Conservation (phyloP, 495 filamentous ascomycete genomes). For the Clavariopsis aquatica region DNA sequence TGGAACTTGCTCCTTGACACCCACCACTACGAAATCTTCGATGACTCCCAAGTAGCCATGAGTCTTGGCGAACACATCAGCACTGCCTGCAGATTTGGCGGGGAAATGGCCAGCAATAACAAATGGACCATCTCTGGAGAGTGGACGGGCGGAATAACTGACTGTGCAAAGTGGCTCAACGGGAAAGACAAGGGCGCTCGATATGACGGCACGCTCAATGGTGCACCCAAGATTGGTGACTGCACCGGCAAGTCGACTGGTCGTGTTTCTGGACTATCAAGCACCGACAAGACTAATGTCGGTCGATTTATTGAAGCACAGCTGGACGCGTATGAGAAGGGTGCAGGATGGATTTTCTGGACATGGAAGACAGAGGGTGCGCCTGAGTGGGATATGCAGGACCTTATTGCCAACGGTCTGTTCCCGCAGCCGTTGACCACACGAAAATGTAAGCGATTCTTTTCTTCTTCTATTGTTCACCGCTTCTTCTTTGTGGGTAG, state of each 20-base stretch:
- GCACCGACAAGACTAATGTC: constrained; percentile 58
- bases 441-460: constrained; percentile 46
- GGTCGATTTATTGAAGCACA: constrained; percentile 69
- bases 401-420: constrained; percentile 58
- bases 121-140: constrained; percentile 70
- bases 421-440: constrained; percentile 63
- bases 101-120: constrained; percentile 44
- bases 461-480: not conserved
- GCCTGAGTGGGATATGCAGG: constrained; percentile 85
- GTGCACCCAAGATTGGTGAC: constrained; percentile 53
- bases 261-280: constrained; percentile 54
- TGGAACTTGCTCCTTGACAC: constrained; percentile 47
- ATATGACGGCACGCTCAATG: constrained; percentile 60
- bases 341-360: constrained; percentile 77
- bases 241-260: constrained; percentile 62
- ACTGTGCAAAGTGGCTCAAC: constrained; percentile 55
- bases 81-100: constrained; percentile 46
- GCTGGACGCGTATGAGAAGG: constrained; percentile 70
- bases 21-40: constrained; percentile 50
- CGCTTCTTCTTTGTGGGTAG: not conserved
- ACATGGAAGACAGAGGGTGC: constrained; percentile 83
- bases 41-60: constrained; percentile 37
- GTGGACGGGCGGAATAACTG: constrained; percentile 61
- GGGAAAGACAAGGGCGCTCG: constrained; percentile 47
- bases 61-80: constrained; percentile 39